These are phyloP conservation scores for Austroboletus festivus DNA, from an alignment of 768 basidiomycete genomes.

Conservation along the genomic window DNA sequence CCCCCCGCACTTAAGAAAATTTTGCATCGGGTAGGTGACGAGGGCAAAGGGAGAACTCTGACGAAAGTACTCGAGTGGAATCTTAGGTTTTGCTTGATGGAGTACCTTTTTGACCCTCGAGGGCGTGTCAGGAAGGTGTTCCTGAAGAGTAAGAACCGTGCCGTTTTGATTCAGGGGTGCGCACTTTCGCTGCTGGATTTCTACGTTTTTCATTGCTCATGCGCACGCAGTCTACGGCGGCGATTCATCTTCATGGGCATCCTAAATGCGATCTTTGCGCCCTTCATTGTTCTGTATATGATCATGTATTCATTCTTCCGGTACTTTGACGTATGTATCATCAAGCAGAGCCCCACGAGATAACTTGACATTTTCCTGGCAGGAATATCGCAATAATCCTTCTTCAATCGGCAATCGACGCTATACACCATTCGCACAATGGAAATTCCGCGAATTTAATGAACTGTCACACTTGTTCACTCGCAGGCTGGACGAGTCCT, in stretches of 20 bases:
- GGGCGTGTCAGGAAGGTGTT: conserved; percentile 92
- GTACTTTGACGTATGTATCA: conserved; percentile 84
- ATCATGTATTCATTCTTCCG: conserved; percentile 99
- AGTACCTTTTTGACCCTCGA: conserved; percentile 87
- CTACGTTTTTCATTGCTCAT: conserved; percentile 1
- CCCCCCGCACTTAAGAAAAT: conserved; percentile 57
- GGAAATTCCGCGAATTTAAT: conserved; percentile 99
- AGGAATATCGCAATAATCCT: conserved; percentile 99
- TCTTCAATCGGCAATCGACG: conserved; percentile 89
- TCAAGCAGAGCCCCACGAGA: neutral
- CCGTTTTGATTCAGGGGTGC: conserved; percentile 79
- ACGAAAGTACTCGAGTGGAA: conserved; percentile 98
- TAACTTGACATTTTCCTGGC: neutral
- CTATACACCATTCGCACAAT: conserved; percentile 93
- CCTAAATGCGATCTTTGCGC: conserved; percentile 91
- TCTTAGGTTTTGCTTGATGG: conserved; percentile 90
- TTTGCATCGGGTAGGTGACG: conserved; percentile 40
- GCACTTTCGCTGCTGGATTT: conserved; percentile 21
- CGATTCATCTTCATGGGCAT: conserved; percentile 97
- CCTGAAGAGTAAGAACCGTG: conserved; percentile 77
- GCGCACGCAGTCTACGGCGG: conserved; percentile 57
- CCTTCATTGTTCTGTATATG: conserved; percentile 95
- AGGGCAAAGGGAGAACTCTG: conserved; percentile 72
- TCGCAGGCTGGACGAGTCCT: conserved; percentile 81
- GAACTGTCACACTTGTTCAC: conserved; percentile 93